Conservation (phyloP, 371 early-diverging fungal species). For the Mortierella sp. region DNA sequence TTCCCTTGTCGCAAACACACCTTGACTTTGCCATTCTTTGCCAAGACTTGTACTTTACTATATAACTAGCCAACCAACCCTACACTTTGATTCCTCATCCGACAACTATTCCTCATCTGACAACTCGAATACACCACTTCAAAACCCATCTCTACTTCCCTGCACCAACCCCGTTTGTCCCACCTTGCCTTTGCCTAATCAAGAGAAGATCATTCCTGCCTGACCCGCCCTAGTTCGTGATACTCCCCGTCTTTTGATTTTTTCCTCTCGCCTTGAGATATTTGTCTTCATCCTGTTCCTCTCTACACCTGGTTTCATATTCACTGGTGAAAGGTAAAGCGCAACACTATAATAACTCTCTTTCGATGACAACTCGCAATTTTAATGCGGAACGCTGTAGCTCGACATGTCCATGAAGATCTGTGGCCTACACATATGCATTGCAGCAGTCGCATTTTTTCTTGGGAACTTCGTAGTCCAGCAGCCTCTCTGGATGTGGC, state of each 20-base stretch:
- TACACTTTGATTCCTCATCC: not conserved
- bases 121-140: not conserved
- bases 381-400: conserved; percentile 25
- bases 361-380: conserved; percentile 27
- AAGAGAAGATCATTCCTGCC: conserved; percentile 4
- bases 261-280: conserved; percentile 24
- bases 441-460: conserved; percentile 34
- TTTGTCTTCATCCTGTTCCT: conserved; percentile 32
- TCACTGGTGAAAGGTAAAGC: conserved; percentile 33
- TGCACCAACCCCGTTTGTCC: not conserved
- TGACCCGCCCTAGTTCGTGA: not conserved
- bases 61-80: conserved; percentile 1
- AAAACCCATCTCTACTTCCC: conserved; percentile 3
- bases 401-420: conserved; percentile 31
- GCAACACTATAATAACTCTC: conserved; percentile 22
- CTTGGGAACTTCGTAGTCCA: conserved; percentile 28
- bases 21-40: conserved; percentile 8
- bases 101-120: not conserved
- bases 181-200: not conserved
- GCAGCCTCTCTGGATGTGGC: conserved; percentile 32
- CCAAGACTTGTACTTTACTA: conserved; percentile 5
- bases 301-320: conserved; percentile 27
- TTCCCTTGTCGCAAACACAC: no score
- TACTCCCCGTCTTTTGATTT: conserved; percentile 7
- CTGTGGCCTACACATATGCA: conserved; percentile 29